Base-by-base conservation (phyloP, 768 basidiomycete species). In the Butyriboletus loyo region DNA sequence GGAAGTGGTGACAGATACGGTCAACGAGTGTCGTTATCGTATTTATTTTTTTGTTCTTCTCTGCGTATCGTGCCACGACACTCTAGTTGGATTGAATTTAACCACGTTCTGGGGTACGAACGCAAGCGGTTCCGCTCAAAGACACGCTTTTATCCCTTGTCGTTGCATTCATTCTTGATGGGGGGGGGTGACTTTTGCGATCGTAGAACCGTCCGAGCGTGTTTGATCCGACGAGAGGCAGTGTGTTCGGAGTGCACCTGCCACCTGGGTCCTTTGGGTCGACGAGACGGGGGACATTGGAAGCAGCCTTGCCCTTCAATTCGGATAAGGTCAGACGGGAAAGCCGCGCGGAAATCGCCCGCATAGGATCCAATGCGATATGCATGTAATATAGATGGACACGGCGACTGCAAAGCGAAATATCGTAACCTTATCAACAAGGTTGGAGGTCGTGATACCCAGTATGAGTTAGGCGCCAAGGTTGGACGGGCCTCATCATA, bases 71-170 rank as follows among this genome's bases (percentile, higher is more conserved):
- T 31, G 41, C 41, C 55, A 36, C 43, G 49, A 50, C 43, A 55
- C 39, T 41, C 49, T 37, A 28, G 19, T 55, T 34, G 19, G 34
- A 35, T 24, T 41, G 27, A 36, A 46, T 32, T 8, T 19, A n/a
- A 32, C 54, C 66, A 67, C 66, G 66, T 67, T 68, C 52, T 47
- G 58, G 66, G 66, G 66, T 66, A 53, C 49, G 17, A 61, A 43
- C 28, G 8, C 45, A 52, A 48, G 44, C 66, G 58, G 64, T 25
- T 39, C 64, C 64, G 62, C 45, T 27, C 38, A 44, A 47, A 34
- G 34, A 49, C 32, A 38, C 13, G 34, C 24, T 46, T 34, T 13
- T 34, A 11, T 41, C 38, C 21, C 46, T 48, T 10, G 34, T 52
- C 40, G n/a, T 25, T 10, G 34, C 7, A 15, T 15, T 37, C 25